Evolutionary conservation across 192 early-diverging fungal genomes (phyloP), one percentile per base, ranked within the genome.

Genomic region (Backusella westeae): DNA sequence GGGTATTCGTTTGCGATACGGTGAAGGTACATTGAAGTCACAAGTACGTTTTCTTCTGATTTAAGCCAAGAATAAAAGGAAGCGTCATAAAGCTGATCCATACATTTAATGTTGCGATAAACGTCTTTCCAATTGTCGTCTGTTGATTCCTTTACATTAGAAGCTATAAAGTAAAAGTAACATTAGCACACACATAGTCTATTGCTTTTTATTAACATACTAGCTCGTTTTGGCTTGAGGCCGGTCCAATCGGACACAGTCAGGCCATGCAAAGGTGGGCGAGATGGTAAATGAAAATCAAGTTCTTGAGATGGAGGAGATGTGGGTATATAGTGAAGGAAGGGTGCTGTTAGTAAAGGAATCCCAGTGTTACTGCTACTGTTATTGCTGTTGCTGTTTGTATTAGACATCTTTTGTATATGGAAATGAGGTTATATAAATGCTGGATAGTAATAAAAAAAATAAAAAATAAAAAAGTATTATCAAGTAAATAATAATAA

Each of bases 81-180:
- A 59, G 92, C 91, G 59, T 92, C 92, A 69, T 93, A 93, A 3
- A 90, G 88, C 74, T 87, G 85, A 79, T 93, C 92, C 92, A 93
- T 93, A 70, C 87, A 88, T 72, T 89, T 85, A 46, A 93, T 89
- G 75, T 92, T 93, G 52, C 84, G 82, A 67, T 90, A 87, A n/a
- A 93, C 91, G 72, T 93, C 90, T 82, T 87, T 83, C 92, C 92
- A 93, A 32, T 77, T 73, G 23, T 75, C 71, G 14, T 81, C 75
- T 34, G 71, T 78, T 34, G 63, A 65, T 23, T 69, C 66, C 14
- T 42, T 42, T 36, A 70, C 38, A 70, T 14, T 39, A 70, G 21
- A 70, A 71, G 14, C 38, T 29, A 49, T 32, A 15, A 17, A 44
- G 39, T 52, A 73, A 39, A 32, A 32, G 32, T 7, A 39, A 39